Conservation (phyloP, 2,329 filamentous ascomycete species). For the Aspergillus piperis region DNA sequence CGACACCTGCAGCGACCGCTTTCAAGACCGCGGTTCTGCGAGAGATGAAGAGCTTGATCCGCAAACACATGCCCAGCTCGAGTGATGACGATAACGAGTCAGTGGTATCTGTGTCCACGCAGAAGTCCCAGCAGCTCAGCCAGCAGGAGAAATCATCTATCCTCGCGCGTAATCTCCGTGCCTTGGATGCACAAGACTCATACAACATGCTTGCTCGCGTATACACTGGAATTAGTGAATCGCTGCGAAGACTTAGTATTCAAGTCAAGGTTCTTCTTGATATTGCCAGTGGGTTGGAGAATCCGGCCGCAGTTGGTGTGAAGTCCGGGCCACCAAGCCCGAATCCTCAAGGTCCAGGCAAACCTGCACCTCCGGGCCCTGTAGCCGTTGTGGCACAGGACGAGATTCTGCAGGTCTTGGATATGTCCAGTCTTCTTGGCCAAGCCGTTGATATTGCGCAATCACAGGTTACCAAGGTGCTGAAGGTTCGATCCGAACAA, state of each 20-base stretch:
- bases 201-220: slow-evolving; percentile 79
- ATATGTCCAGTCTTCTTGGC: slow-evolving; percentile 65
- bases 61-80: slow-evolving; percentile 83
- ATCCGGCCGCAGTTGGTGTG: slow-evolving; percentile 41
- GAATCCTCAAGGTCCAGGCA: slow-evolving; percentile 42
- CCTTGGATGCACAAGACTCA: slow-evolving; percentile 79
- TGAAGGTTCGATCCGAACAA: slow-evolving; percentile 65
- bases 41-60: slow-evolving; percentile 83
- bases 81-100: slow-evolving; percentile 93
- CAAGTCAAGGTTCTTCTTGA: slow-evolving; percentile 95
- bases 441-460: slow-evolving; percentile 69
- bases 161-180: slow-evolving; percentile 81
- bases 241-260: slow-evolving; percentile 77
- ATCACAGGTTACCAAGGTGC: slow-evolving; percentile 63
- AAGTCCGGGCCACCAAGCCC: slow-evolving; percentile 53
- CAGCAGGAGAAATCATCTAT: slow-evolving; percentile 89
- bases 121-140: slow-evolving; percentile 66
- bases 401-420: slow-evolving; percentile 63
- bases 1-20: slow-evolving; percentile 75
- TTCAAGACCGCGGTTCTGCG: slow-evolving; percentile 82
- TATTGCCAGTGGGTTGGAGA: slow-evolving; percentile 68
- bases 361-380: slow-evolving; percentile 38
- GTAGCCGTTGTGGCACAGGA: slow-evolving; percentile 50
- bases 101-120: slow-evolving; percentile 80
- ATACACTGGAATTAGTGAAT: slow-evolving; percentile 86